Evolutionary conservation across 1,284 basidiomycete species (phyloP), one percentile per base, ranked within the genome.

Genomic region (Kalmanozyma brasiliensis): DNA sequence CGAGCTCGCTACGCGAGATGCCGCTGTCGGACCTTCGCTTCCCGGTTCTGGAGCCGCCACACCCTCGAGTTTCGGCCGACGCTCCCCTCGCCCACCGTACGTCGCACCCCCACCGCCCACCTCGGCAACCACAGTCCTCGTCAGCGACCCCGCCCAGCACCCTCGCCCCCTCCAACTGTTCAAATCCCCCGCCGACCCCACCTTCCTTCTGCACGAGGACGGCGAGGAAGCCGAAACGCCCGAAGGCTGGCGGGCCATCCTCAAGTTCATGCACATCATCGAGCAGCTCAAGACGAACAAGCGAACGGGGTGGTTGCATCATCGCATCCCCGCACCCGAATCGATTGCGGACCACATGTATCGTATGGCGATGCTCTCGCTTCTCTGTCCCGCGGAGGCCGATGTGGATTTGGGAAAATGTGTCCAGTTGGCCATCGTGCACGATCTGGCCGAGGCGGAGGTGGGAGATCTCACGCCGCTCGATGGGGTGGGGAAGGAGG

Each of bases 271-370:
- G 78, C 80, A 82, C 35, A 55, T 64, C 13, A 33, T 81, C 5
- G 70, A 79, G 44, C 71, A 69, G 43, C 71, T 82, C 48, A 82
- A 82, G 71, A 59, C 66, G n/a, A 74, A 73, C 49, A 76, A 76
- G 33, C 69, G 80, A 14, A 81, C 80, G 1, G 80, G 80, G 10
- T 82, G 79, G 80, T 48, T 73, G 47, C 80, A 81, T 43, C 80
- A 82, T 37, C 68, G 75, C 3, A 68, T 82, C 0, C 58, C 71
- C 3, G 24, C 47, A 16, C 72, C 76, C n/a, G 81, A 84, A 52
- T 94, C 67, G 32, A 95, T 97, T 65, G 89, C 93, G 4, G 94
- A 98, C 82, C 94, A 98, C 81, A 97, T 96, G 94, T 95, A 96
- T 82, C 87, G 95, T 52, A 98, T 98, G 95, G 90, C 92, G 2